phyloP scores from a whole-genome alignment of 2,329 filamentous ascomycete species.

The Cadophora gregata region DNA sequence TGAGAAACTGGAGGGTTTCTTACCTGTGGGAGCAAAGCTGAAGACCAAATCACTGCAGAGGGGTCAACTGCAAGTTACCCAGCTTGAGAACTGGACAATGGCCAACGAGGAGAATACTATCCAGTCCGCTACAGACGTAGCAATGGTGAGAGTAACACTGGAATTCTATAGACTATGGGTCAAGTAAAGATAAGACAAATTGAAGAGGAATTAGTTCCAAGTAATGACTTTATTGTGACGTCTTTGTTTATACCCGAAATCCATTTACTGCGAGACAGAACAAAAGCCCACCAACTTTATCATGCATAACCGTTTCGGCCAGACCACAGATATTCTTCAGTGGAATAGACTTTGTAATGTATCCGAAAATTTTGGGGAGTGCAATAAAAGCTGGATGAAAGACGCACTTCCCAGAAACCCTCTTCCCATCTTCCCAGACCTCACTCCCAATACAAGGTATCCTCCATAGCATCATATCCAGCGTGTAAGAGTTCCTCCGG shows the following conservation, averaged over 20 bases:
- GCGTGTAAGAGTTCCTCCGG: background rate
- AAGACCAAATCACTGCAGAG: background rate
- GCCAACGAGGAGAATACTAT: background rate
- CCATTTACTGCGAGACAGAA: too few relatives aligned
- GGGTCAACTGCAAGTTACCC: background rate
- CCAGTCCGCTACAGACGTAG: background rate
- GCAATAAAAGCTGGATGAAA: too few relatives aligned
- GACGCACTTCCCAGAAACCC: background rate
- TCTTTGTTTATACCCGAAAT: background rate
- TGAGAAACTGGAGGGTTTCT: background rate
- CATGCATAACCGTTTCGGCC: too few relatives aligned
- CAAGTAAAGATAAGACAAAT: background rate
- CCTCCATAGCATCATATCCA: background rate
- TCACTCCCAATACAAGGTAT: background rate
- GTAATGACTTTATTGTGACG: background rate
- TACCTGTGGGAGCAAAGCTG: background rate
- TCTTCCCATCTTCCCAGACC: background rate
- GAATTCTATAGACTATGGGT: background rate
- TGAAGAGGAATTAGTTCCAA: background rate
- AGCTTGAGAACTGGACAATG: background rate
- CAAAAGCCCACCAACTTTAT: too few relatives aligned
- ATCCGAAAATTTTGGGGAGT: background rate
- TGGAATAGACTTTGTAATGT: background rate
- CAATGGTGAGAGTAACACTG: background rate
- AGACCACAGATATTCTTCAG: too few relatives aligned